Percentiles rank a stretch among this genome's conserved stretches.
Conservation (phyloP, 139 green algal genomes). For the Edaphochlamys debaryana region DNA sequence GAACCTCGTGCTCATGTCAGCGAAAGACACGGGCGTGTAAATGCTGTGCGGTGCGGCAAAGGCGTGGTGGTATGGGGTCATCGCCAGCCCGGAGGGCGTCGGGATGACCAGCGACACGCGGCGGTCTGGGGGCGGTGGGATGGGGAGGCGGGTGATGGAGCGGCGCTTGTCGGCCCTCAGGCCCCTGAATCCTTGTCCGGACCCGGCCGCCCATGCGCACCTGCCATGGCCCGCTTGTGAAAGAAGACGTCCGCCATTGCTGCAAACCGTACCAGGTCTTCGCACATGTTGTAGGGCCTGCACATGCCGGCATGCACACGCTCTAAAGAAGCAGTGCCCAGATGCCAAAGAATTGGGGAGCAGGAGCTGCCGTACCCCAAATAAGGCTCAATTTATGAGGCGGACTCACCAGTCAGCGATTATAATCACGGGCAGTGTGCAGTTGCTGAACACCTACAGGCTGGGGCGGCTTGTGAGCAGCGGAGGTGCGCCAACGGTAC, state of each 20-base stretch:
- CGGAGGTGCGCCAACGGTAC: too few relatives aligned
- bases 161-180: too few relatives aligned
- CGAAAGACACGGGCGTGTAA: neutral
- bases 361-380: too few relatives aligned
- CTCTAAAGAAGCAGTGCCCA: too few relatives aligned
- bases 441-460: neutral
- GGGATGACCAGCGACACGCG: neutral
- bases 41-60: conserved; percentile 11
- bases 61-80: conserved; percentile 17
- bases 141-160: neutral
- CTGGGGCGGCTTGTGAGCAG: too few relatives aligned
- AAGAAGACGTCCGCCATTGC: neutral
- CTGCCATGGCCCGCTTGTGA: neutral
- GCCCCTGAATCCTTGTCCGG: too few relatives aligned
- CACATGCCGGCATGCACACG: neutral
- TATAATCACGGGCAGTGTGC: conserved; percentile 8
- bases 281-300: neutral
- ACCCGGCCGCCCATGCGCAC: too few relatives aligned
- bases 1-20: neutral
- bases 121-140: neutral
- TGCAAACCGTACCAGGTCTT: conserved; percentile 2
- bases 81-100: neutral
- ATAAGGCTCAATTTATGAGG: neutral
- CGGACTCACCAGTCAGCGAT: neutral
- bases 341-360: too few relatives aligned